These are phyloP conservation scores for Claviceps pusilla DNA, from an alignment of 2,329 filamentous ascomycete species.

Conservation along the genomic window DNA sequence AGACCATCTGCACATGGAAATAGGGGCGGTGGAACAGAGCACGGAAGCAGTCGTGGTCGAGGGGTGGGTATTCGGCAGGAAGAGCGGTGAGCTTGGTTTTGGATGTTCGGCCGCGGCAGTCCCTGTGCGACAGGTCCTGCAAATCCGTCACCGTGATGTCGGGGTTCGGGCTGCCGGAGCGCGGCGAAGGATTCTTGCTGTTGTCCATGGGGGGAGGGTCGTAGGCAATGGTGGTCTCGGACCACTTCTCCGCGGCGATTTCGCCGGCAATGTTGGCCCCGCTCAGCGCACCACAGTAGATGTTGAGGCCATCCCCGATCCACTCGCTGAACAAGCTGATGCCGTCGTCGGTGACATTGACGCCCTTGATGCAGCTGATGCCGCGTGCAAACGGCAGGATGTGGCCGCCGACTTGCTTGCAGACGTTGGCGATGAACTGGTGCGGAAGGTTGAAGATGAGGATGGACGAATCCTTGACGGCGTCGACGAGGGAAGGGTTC, in stretches of 20 bases:
- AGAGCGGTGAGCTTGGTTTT: constrained; percentile 59
- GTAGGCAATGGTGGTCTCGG: constrained; percentile 92
- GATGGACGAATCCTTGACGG: constrained; percentile 72
- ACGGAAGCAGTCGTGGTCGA: constrained; percentile 73
- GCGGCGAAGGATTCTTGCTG: constrained; percentile 51
- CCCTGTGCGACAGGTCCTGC: constrained; percentile 49
- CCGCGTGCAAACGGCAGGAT: constrained; percentile 85
- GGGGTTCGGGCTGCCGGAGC: constrained; percentile 32
- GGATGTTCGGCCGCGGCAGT: constrained; percentile 50
- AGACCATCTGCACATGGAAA: constrained; percentile 90
- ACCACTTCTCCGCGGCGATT: constrained; percentile 91
- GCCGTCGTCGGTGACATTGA: constrained; percentile 75
- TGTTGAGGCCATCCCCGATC: constrained; percentile 79
- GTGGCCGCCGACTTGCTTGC: constrained; percentile 69
- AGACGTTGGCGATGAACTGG: constrained; percentile 83
- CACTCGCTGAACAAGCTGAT: constrained; percentile 87
- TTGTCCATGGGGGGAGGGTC: constrained; percentile 73
- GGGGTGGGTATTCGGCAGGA: constrained; percentile 67
- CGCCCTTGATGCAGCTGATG: constrained; percentile 96
- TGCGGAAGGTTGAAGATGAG: constrained; percentile 94
- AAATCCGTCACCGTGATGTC: constrained; percentile 38
- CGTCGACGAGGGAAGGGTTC: constrained; percentile 64
- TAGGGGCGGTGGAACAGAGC: constrained; percentile 88
- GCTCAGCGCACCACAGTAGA: constrained; percentile 91
- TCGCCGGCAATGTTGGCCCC: constrained; percentile 94